A percentile compares a stretch with the other conserved stretches of the same genome.
Conservation (phyloP, 129 eudicot genomes). For the Centaurea solstitialis region DNA sequence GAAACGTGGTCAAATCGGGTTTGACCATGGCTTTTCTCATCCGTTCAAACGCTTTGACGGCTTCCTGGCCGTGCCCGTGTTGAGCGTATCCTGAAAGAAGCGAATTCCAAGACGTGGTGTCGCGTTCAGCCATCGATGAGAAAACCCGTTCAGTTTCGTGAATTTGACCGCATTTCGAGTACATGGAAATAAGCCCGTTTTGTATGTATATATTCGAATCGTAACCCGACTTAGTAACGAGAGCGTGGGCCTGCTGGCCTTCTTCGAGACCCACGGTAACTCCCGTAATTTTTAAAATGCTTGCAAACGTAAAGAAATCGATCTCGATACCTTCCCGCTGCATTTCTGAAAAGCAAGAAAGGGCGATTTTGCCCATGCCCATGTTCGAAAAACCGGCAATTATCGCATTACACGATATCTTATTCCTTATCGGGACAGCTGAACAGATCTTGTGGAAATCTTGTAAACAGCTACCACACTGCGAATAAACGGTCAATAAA, state of each 20-base stretch:
- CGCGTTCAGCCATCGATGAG: slow-evolving; percentile 38
- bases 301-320: slow-evolving; percentile 51
- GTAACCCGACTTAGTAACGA: slow-evolving; percentile 43
- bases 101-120: slow-evolving; percentile 66
- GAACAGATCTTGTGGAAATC: slow-evolving; percentile 51
- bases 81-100: slow-evolving; percentile 58
- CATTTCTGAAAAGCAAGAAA: slow-evolving; percentile 51
- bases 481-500: slow-evolving; percentile 46
- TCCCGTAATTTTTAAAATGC: slow-evolving; percentile 52
- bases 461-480: slow-evolving; percentile 36
- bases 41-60: slow-evolving; percentile 49
- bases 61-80: slow-evolving; percentile 59
- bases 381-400: slow-evolving; percentile 62
- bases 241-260: slow-evolving; percentile 52
- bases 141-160: slow-evolving; percentile 44
- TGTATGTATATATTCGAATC: slow-evolving; percentile 37
- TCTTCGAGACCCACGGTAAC: slow-evolving; percentile 40
- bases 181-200: slow-evolving; percentile 74
- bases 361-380: slow-evolving; percentile 43
- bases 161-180: slow-evolving; percentile 56
- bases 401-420: slow-evolving; percentile 63
- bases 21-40: slow-evolving; percentile 42
- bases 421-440: slow-evolving; percentile 41
- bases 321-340: slow-evolving; percentile 40
- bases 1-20: slow-evolving; percentile 57